Base-by-base conservation (phyloP, 2,329 filamentous ascomycete species). In the Paecilomyces sp. region DNA sequence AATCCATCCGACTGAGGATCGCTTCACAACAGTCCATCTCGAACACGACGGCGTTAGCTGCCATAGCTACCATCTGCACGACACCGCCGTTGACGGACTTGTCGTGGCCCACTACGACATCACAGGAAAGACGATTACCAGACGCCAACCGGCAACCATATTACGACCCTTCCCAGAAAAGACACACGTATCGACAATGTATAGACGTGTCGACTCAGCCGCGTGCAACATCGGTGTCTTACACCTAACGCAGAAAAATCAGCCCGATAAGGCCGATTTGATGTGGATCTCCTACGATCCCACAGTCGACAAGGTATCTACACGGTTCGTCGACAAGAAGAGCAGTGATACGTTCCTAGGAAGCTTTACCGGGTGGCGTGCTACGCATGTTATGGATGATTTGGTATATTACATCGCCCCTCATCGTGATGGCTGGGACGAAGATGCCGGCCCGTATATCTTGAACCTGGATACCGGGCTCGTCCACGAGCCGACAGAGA, bases 161-260 rank as follows among this genome's bases (percentile, higher is more conserved):
- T 15, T 47, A 15, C 41, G n/a, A 22, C 41, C 41, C 6, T 47
- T 47, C 6, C n/a, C 41, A 47, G n/a, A 47, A 8, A 18, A 18
- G 6, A 22, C 41, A 15, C 18, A 15, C n/a, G 18, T 2, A 2
- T 47, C 41, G 41, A 22, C n/a, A 47, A 18, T 18, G n/a, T 47
- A 18, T 15, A 15, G 8, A 9, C 41, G 41, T n/a, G n/a, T 47
- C 41, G n/a, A n/a, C 4, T 47, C 41, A 7, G 6, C 41, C n/a
- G 1, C 41, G 2, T 22, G 73, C 8, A 51, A 60, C 11, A 66
- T 66, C 31, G 54, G 12, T 11, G 58, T 63, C 18, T 64, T 47
- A 18, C n/a, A n/a, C n/a, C 18, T 54, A 28, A 33, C 70, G 30
- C 58, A 72, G 12, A 63, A 70, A 36, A 70, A 68, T 62, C 57